These are phyloP conservation scores for Hymenoscyphus fructigenus DNA, from an alignment of 2,329 filamentous ascomycete species.

Conservation along the genomic window DNA sequence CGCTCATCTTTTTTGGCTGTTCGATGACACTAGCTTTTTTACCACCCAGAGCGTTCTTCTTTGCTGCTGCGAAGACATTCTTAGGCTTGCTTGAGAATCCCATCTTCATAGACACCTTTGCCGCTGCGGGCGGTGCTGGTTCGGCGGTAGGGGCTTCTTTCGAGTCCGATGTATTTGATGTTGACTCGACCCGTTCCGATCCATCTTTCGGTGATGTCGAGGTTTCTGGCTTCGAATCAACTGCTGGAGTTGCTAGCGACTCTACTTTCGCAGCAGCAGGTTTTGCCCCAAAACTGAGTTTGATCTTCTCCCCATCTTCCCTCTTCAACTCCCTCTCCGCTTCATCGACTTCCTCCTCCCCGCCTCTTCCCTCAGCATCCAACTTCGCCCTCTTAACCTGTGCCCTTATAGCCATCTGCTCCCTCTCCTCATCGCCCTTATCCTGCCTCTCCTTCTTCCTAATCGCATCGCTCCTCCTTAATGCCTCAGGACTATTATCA, in stretches of 20 bases:
- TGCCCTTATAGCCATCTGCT: constrained; percentile 77
- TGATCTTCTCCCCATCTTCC: constrained; percentile 74
- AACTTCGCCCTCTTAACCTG: constrained; percentile 77
- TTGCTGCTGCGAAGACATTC: constrained; percentile 69
- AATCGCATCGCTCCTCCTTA: constrained; percentile 77
- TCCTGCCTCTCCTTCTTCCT: constrained; percentile 82
- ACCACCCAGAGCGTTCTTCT: constrained; percentile 69
- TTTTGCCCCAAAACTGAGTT: constrained; percentile 60
- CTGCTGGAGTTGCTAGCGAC: not conserved
- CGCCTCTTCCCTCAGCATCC: constrained; percentile 49
- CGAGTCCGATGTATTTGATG: constrained; percentile 9
- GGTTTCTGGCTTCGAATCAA: not conserved
- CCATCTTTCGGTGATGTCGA: constrained; percentile 4
- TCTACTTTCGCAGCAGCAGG: constrained; percentile 26
- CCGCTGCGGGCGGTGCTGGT: constrained; percentile 23
- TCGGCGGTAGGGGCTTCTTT: constrained; percentile 15
- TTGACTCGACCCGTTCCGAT: constrained; percentile 6
- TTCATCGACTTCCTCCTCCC: constrained; percentile 42
- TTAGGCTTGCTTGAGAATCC: constrained; percentile 65
- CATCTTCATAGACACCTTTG: constrained; percentile 64
- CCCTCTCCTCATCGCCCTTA: constrained; percentile 85
- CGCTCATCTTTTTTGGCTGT: constrained; percentile 79
- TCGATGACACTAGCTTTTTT: constrained; percentile 62
- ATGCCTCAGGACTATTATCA: constrained; percentile 83
- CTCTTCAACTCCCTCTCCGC: constrained; percentile 53